Evolutionary conservation across 2,329 filamentous ascomycete genomes (phyloP).

Genomic region (Neurospora crassa): DNA sequence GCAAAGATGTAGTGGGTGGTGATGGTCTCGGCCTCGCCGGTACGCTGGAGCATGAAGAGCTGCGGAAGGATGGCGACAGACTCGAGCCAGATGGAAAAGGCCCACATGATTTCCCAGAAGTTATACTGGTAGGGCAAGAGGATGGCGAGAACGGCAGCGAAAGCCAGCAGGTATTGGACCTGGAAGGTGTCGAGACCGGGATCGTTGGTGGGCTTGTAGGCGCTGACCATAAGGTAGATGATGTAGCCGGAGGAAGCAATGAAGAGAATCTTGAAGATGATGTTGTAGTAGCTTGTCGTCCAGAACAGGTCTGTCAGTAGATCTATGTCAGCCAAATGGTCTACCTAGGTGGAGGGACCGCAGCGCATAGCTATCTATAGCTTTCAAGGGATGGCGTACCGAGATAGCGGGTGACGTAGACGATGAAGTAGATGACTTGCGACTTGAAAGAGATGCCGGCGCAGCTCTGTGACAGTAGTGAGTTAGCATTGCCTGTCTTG

Average conservation of each 20-base stretch:
- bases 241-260: constrained; percentile 85
- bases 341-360: neutral
- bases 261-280: constrained; percentile 92
- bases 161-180: constrained; percentile 84
- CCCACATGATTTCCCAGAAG: constrained; percentile 81
- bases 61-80: constrained; percentile 93
- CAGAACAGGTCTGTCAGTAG: constrained; percentile 65
- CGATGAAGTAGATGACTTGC: constrained; percentile 86
- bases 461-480: constrained; percentile 60
- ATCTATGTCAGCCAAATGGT: constrained; percentile 3
- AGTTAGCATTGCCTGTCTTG: constrained; percentile 16
- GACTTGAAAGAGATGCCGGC: constrained; percentile 98
- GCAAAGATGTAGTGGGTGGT: constrained; percentile 97
- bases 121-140: constrained; percentile 81
- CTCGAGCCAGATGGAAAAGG: constrained; percentile 97
- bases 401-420: constrained; percentile 90
- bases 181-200: constrained; percentile 96
- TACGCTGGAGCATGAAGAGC: constrained; percentile 95
- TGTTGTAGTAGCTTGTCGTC: constrained; percentile 79
- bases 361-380: too few species aligned
- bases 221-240: constrained; percentile 94
- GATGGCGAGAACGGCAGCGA: constrained; percentile 67
- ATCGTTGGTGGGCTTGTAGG: constrained; percentile 96
- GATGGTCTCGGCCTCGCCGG: constrained; percentile 97
- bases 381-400: constrained; percentile 37